Conservation (phyloP, 2,329 filamentous ascomycete species). For the Mariannaea elegans region DNA sequence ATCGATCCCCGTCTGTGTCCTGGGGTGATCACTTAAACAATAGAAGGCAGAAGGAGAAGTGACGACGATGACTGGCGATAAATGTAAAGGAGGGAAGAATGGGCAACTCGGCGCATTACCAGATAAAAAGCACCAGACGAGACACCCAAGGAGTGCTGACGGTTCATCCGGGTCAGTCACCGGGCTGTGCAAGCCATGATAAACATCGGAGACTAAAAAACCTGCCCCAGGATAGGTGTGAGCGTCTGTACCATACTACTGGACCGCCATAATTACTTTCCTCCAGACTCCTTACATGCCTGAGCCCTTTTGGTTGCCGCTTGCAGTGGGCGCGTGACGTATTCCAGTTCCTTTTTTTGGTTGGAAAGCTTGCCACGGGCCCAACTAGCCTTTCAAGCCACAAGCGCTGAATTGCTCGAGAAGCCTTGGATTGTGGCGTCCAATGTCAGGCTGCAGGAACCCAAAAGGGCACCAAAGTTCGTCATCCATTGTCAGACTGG, state of each 20-base stretch:
- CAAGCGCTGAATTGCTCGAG: no score
- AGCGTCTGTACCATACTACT: no score
- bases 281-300: not conserved
- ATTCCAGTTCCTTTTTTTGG: constrained; percentile 8
- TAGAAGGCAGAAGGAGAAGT: not conserved
- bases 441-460: no score
- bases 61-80: not conserved
- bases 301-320: not conserved
- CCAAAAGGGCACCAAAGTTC: not conserved
- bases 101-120: not conserved
- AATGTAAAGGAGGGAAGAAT: not conserved
- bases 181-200: constrained; percentile 14
- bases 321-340: constrained; percentile 19
- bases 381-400: not conserved
- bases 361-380: not conserved
- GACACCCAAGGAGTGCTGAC: not conserved
- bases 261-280: not conserved
- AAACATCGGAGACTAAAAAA: constrained; percentile 1
- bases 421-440: no score
- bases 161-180: not conserved
- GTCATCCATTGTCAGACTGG: not conserved
- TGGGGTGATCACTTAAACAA: not conserved
- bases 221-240: no score
- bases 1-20: not conserved
- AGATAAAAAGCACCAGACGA: not conserved